Evolutionary conservation across 2,329 filamentous ascomycete genomes (phyloP).

Genomic region (Aurifilum marmelostoma): DNA sequence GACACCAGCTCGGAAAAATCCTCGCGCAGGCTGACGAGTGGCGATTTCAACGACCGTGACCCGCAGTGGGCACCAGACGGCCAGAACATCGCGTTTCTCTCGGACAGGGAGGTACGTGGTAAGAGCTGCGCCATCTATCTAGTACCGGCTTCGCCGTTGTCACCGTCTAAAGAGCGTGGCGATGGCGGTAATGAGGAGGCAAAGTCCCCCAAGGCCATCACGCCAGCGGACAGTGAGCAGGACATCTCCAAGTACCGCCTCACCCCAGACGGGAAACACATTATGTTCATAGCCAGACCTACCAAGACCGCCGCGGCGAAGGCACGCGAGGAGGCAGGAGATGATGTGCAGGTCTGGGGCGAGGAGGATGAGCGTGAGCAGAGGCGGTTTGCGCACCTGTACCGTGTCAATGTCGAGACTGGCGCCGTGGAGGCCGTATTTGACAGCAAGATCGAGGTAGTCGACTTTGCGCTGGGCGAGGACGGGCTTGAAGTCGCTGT

Average conservation of each 20-base stretch:
- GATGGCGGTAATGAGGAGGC: neutral
- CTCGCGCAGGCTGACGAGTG: constrained; percentile 9
- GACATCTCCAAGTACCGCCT: constrained; percentile 12
- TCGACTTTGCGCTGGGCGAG: neutral
- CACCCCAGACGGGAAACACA: constrained; percentile 38
- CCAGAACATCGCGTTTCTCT: constrained; percentile 7
- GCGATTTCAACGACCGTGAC: constrained; percentile 10
- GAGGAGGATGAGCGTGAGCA: constrained; percentile 37
- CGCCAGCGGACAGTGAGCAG: constrained; percentile 8
- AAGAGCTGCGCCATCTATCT: constrained; percentile 7
- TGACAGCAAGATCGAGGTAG: neutral
- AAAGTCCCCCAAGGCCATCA: constrained; percentile 7
- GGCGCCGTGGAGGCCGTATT: neutral
- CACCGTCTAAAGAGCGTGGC: neutral
- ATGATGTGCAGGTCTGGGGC: constrained; percentile 42
- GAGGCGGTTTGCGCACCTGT: constrained; percentile 34
- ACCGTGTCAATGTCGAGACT: constrained; percentile 38
- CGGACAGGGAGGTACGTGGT: constrained; percentile 5
- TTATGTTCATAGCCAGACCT: constrained; percentile 40
- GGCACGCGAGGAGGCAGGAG: constrained; percentile 37
- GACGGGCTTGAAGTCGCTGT: neutral
- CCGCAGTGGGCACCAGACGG: constrained; percentile 19
- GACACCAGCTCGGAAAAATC: constrained; percentile 5
- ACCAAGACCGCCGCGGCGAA: constrained; percentile 39
- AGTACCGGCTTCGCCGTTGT: neutral